phyloP scores from a whole-genome alignment of 2,329 filamentous ascomycete species.

The Hypoxylon sp. region DNA sequence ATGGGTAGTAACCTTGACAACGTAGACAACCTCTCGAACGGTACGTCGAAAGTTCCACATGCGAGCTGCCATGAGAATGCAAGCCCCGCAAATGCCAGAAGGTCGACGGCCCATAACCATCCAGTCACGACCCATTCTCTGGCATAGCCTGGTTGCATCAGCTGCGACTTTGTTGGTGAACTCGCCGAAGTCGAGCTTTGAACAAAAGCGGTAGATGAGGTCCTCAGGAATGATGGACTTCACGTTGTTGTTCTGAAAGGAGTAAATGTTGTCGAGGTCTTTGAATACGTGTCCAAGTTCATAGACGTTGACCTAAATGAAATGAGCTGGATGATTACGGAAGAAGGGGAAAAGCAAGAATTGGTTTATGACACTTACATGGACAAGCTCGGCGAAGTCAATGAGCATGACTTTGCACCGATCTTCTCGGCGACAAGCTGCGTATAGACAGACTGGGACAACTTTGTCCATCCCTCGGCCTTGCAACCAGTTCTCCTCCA shows the following conservation, averaged over 20 bases:
- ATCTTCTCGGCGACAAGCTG: conserved; percentile 83
- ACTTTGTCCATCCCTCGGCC: conserved; percentile 89
- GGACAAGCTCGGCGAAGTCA: conserved; percentile 87
- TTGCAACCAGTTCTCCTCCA: conserved; percentile 83
- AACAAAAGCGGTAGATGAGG: conserved; percentile 90
- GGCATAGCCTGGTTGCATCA: conserved; percentile 88
- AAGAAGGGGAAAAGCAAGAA: not conserved
- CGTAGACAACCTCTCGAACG: conserved; percentile 94
- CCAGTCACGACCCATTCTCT: conserved; percentile 97
- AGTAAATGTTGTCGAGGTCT: conserved; percentile 79
- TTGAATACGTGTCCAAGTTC: conserved; percentile 93
- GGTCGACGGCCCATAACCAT: conserved; percentile 95
- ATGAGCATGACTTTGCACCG: conserved; percentile 93
- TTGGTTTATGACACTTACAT: conserved; percentile 51
- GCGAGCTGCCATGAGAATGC: conserved; percentile 91
- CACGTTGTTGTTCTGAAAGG: conserved; percentile 72
- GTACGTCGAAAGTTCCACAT: conserved; percentile 99
- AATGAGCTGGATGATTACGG: conserved; percentile 7
- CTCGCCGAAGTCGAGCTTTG: conserved; percentile 90
- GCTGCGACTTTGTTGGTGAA: conserved; percentile 87
- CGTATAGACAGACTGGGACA: conserved; percentile 91
- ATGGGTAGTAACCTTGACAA: conserved; percentile 94
- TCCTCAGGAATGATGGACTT: conserved; percentile 87
- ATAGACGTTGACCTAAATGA: conserved; percentile 83
- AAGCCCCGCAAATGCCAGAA: conserved; percentile 93